phyloP scores from a whole-genome alignment of 2,329 filamentous ascomycete species.

The Penicillium aurantiogriseum region DNA sequence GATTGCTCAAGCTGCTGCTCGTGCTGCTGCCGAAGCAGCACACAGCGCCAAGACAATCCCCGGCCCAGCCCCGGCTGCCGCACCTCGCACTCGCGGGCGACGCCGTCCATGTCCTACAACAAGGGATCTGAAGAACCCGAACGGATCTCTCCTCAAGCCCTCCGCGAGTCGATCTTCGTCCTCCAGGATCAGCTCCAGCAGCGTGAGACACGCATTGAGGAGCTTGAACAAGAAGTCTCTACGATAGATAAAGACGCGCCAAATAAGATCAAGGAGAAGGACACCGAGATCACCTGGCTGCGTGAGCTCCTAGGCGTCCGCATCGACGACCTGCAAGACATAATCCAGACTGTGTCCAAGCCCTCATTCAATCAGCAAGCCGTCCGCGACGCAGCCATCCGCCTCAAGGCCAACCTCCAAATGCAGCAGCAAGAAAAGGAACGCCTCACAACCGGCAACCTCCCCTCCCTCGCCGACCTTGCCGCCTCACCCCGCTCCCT shows the following conservation, averaged over 20 bases:
- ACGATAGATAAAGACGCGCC: conserved; percentile 73
- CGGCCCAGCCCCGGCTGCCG: conserved; percentile 28
- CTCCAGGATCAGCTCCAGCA: conserved; percentile 95
- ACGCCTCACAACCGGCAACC: conserved; percentile 68
- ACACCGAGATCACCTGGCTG: conserved; percentile 92
- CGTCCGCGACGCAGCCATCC: conserved; percentile 87
- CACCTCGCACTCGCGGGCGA: conserved; percentile 42
- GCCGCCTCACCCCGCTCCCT: conserved; percentile 74
- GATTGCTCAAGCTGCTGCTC: conserved; percentile 82
- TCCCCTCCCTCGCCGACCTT: conserved; percentile 73
- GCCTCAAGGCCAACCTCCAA: conserved; percentile 88
- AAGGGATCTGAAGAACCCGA: conserved; percentile 61
- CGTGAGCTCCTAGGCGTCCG: conserved; percentile 89
- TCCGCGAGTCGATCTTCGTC: conserved; percentile 93
- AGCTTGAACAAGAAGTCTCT: conserved; percentile 70
- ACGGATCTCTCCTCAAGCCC: conserved; percentile 88
- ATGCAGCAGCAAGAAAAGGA: conserved; percentile 98
- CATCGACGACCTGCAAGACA: conserved; percentile 86
- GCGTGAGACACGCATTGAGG: conserved; percentile 85
- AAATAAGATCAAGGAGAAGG: conserved; percentile 80
- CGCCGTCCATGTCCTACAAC: conserved; percentile 48
- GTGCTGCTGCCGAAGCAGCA: conserved; percentile 75
- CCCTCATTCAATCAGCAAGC: conserved; percentile 73
- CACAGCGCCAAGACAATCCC: conserved; percentile 54
- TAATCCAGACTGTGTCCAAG: conserved; percentile 74